Conservation (phyloP, 1,284 basidiomycete genomes). For the Malassezia arunalokei region DNA sequence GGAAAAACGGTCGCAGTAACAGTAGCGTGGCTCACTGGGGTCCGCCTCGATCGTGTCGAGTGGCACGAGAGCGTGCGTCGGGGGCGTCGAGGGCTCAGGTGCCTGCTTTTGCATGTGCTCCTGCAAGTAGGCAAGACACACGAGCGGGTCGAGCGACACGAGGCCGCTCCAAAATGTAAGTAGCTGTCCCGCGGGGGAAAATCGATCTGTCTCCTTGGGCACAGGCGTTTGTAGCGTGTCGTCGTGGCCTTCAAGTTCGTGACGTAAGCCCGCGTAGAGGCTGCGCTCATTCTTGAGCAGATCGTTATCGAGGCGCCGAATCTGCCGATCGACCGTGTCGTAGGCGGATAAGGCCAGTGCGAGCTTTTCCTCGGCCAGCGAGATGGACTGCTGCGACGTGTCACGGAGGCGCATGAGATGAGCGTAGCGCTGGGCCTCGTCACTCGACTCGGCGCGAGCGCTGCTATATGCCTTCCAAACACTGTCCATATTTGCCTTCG, state of each 20-base stretch:
- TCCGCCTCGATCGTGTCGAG: slow-evolving; percentile 31
- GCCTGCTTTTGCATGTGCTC: slow-evolving; percentile 1
- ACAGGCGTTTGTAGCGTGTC: neutral
- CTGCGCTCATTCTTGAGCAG: slow-evolving; percentile 32
- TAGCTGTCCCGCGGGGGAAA: slow-evolving; percentile 9
- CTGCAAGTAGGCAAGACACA: slow-evolving; percentile 11
- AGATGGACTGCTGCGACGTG: neutral
- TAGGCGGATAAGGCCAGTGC: slow-evolving; percentile 50
- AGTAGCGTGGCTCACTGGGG: slow-evolving; percentile 51
- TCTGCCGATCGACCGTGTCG: slow-evolving; percentile 51
- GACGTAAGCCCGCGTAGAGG: slow-evolving; percentile 26
- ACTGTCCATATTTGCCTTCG: too few relatives aligned
- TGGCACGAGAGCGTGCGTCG: neutral
- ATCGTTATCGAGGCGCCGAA: slow-evolving; percentile 50
- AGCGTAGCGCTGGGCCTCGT: neutral
- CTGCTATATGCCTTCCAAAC: too few relatives aligned
- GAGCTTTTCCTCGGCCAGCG: slow-evolving; percentile 49
- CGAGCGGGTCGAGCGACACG: slow-evolving; percentile 8
- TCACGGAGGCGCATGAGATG: neutral
- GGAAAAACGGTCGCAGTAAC: slow-evolving; percentile 50
- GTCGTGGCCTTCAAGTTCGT: neutral
- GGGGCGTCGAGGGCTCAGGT: neutral
- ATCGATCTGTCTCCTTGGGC: slow-evolving; percentile 2
- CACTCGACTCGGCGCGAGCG: neutral
- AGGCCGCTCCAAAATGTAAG: slow-evolving; percentile 15